Evolutionary conservation across 352 stramenopile genomes (phyloP).

Genomic region (Halophytophthora batemanensis): DNA sequence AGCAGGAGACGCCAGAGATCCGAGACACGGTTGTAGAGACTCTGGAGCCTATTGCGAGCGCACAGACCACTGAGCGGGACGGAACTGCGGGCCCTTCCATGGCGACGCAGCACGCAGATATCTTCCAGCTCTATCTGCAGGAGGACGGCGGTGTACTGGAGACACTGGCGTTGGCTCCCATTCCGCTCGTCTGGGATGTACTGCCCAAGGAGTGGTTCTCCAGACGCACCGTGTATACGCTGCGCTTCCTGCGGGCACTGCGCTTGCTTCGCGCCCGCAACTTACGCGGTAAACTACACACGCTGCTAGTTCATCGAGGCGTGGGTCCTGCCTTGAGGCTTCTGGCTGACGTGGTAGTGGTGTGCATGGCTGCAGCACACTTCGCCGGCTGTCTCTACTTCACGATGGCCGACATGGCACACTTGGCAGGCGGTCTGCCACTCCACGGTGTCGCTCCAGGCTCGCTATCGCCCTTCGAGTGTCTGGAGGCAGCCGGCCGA

Average conservation of each 20-base stretch:
- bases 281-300: conserved; percentile 34
- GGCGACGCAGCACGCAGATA: conserved; percentile 16
- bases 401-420: conserved; percentile 36
- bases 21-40: neutral
- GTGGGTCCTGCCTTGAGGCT: conserved; percentile 36
- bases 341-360: conserved; percentile 48
- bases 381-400: conserved; percentile 61
- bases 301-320: conserved; percentile 44
- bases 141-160: conserved; percentile 38
- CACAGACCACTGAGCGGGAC: conserved; percentile 1
- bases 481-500: conserved; percentile 44
- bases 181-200: conserved; percentile 60
- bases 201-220: conserved; percentile 45
- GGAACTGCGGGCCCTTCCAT: conserved; percentile 6
- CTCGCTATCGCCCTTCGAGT: conserved; percentile 36
- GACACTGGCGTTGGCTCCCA: conserved; percentile 22
- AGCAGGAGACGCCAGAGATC: conserved; percentile 13
- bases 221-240: conserved; percentile 16
- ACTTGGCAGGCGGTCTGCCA: conserved; percentile 46
- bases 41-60: neutral
- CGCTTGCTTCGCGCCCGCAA: conserved; percentile 46
- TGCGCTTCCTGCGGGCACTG: conserved; percentile 41
- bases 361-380: conserved; percentile 38
- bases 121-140: conserved; percentile 36
- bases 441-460: conserved; percentile 15